These are phyloP conservation scores for Yamadazyma membranifaciens DNA, from an alignment of 1,139 yeast species.

Conservation along the genomic window DNA sequence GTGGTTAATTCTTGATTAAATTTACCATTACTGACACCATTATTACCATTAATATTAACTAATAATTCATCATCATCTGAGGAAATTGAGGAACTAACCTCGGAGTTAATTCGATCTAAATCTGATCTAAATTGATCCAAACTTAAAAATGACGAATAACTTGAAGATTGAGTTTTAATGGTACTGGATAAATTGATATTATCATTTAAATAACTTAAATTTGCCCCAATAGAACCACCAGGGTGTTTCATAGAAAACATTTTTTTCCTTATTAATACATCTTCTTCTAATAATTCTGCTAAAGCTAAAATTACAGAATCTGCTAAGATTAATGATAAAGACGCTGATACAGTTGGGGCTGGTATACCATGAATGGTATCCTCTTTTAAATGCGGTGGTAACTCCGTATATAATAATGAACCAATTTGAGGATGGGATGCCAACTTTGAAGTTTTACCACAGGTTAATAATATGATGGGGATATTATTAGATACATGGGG, in stretches of 20 bases:
- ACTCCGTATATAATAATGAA: constrained; percentile 59
- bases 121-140: constrained; percentile 25
- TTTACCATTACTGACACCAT: too few species aligned
- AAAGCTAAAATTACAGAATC: constrained; percentile 78
- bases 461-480: constrained; percentile 64
- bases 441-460: constrained; percentile 49
- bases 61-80: constrained; percentile 4
- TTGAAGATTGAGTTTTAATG: constrained; percentile 8
- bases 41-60: not conserved
- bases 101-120: constrained; percentile 10
- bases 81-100: constrained; percentile 4
- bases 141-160: constrained; percentile 29
- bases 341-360: constrained; percentile 86
- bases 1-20: not conserved
- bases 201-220: constrained; percentile 37
- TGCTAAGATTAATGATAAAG: constrained; percentile 71
- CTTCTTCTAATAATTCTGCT: constrained; percentile 63
- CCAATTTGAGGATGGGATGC: constrained; percentile 44
- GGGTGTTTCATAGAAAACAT: constrained; percentile 77
- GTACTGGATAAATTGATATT: constrained; percentile 14
- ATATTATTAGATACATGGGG: constrained; percentile 56
- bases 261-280: constrained; percentile 49
- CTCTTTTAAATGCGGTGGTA: constrained; percentile 60
- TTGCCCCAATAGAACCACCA: constrained; percentile 84
- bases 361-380: constrained; percentile 72